phyloP scores from a whole-genome alignment of 2,329 filamentous ascomycete genomes.

The Curvularia sp. region DNA sequence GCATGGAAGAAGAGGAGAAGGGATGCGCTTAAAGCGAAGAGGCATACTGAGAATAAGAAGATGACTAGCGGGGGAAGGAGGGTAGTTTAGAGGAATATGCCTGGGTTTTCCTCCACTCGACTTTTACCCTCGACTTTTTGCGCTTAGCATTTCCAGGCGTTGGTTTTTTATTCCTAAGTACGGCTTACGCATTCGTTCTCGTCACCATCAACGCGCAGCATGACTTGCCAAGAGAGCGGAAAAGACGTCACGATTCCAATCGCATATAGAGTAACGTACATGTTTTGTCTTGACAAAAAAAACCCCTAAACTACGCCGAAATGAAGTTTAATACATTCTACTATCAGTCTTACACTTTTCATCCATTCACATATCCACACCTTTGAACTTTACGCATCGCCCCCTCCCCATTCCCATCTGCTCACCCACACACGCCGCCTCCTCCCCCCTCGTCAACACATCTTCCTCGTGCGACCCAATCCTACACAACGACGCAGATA shows the following conservation, averaged over 20 bases:
- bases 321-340: background rate
- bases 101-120: background rate
- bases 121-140: background rate
- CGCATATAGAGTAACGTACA: background rate
- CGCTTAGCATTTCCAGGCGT: background rate
- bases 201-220: background rate
- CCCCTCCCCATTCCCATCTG: conserved; percentile 6
- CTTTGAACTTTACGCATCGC: conserved; percentile 31
- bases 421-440: conserved; percentile 15
- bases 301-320: background rate
- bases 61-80: conserved; percentile 38
- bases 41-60: conserved; percentile 66
- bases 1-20: conserved; percentile 64
- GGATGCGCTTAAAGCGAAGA: conserved; percentile 66
- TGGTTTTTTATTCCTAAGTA: background rate
- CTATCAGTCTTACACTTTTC: background rate
- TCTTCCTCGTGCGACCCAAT: background rate
- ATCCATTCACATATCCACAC: conserved; percentile 19
- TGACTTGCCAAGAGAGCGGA: background rate
- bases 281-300: background rate
- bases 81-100: background rate
- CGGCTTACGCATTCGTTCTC: background rate
- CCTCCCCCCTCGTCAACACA: conserved; percentile 17
- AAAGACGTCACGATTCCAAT: background rate
- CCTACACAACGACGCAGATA: background rate